Percentiles rank a stretch among this genome's conserved stretches.
phyloP scores from a whole-genome alignment of 2,329 filamentous ascomycete species.

The Bipolaris bicolor region DNA sequence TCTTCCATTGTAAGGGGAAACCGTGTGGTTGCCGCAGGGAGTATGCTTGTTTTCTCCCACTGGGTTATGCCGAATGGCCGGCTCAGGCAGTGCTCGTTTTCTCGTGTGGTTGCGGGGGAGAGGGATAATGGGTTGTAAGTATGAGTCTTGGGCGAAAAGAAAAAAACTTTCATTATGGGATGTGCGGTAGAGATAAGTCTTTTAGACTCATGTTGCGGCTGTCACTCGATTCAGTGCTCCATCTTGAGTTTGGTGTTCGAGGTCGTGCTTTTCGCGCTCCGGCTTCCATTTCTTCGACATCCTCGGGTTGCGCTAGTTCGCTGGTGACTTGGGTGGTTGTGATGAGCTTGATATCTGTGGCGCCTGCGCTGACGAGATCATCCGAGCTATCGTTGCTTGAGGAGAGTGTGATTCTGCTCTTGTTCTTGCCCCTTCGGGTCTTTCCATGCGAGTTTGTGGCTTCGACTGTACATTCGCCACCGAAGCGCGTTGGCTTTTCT shows the following conservation, averaged over 20 bases:
- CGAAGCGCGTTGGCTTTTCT: constrained; percentile 47
- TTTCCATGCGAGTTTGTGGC: constrained; percentile 19
- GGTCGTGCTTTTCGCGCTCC: constrained; percentile 33
- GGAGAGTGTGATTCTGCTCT: constrained; percentile 26
- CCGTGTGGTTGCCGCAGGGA: too few species aligned
- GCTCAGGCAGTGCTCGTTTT: too few species aligned
- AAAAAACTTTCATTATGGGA: constrained; percentile 9
- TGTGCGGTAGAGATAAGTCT: constrained; percentile 7
- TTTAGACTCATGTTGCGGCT: constrained; percentile 25
- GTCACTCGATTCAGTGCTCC: constrained; percentile 40
- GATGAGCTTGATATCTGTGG: constrained; percentile 44
- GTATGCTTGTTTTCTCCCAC: too few species aligned
- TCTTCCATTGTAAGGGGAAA: too few species aligned
- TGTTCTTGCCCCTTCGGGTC: constrained; percentile 19
- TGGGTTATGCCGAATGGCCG: too few species aligned
- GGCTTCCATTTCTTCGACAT: constrained; percentile 43
- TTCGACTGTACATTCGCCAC: constrained; percentile 55
- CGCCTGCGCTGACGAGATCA: constrained; percentile 30
- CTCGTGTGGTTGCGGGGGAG: too few species aligned
- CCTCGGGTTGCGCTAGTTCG: constrained; percentile 42
- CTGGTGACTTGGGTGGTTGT: constrained; percentile 43
- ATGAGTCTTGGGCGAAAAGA: too few species aligned
- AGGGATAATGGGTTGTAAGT: too few species aligned
- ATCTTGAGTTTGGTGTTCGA: constrained; percentile 36
- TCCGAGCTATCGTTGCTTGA: constrained; percentile 33